Percentiles rank a stretch among this genome's conserved stretches.
These are phyloP conservation scores for Ganoderma lucidum DNA, from an alignment of 1,284 basidiomycete genomes.

Conservation along the genomic window DNA sequence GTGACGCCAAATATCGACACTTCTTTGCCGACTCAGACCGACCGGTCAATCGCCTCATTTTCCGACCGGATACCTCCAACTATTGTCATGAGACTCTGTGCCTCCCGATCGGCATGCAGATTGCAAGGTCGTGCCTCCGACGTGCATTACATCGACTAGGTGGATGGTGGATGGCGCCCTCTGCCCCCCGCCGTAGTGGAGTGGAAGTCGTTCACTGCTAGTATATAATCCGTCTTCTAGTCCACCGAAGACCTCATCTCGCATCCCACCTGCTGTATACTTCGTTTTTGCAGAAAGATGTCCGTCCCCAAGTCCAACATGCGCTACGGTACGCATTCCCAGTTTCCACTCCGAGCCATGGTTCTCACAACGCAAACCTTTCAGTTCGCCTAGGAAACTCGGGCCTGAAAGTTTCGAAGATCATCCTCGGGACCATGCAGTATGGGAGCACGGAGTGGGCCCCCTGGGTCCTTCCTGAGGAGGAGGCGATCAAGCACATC, in stretches of 20 bases:
- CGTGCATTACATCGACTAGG: neutral
- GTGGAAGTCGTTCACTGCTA: neutral
- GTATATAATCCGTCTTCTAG: neutral
- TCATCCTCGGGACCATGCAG: slow-evolving; percentile 54
- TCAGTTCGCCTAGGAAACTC: slow-evolving; percentile 54
- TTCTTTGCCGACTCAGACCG: neutral
- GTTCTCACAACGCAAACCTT: neutral
- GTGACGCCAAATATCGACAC: neutral
- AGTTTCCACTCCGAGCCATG: neutral
- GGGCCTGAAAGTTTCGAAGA: slow-evolving; percentile 53
- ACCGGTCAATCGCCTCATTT: neutral
- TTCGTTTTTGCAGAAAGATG: neutral
- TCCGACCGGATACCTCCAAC: neutral
- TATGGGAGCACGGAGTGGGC: slow-evolving; percentile 49
- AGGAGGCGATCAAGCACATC: slow-evolving; percentile 49
- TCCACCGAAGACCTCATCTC: neutral
- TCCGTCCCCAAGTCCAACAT: neutral
- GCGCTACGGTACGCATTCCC: neutral
- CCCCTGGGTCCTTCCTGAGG: slow-evolving; percentile 50
- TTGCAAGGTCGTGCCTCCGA: neutral
- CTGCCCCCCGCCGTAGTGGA: neutral
- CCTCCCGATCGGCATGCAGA: neutral
- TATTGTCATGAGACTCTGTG: neutral
- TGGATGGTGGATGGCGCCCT: neutral
- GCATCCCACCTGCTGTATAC: neutral